A percentile compares a stretch with the other conserved stretches of the same genome.
Conservation (phyloP, 2,329 filamentous ascomycete species). For the Colletotrichum aenigma region DNA sequence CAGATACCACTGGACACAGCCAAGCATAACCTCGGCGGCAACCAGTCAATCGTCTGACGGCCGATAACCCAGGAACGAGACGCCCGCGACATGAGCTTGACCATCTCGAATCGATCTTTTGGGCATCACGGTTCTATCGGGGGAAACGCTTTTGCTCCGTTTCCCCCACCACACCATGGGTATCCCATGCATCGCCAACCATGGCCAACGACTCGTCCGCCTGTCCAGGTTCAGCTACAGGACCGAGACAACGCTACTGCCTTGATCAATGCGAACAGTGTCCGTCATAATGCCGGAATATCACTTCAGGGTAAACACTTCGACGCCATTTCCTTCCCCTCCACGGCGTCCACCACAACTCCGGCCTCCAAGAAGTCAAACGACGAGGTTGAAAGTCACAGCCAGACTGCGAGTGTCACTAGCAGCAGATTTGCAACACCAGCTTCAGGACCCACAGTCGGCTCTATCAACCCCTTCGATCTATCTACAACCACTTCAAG, state of each 20-base stretch:
- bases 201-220: conserved; percentile 8
- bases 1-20: neutral
- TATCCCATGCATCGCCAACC: conserved; percentile 16
- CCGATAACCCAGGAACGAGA: neutral
- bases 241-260: neutral
- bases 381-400: neutral
- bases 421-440: neutral
- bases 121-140: conserved; percentile 16
- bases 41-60: neutral
- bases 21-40: neutral
- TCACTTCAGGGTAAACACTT: neutral
- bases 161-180: conserved; percentile 13
- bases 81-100: conserved; percentile 14
- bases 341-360: neutral
- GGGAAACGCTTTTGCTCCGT: conserved; percentile 3
- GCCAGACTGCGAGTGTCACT: neutral
- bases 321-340: neutral
- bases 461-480: conserved; percentile 12
- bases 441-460: neutral
- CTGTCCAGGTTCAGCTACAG: neutral
- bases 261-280: neutral
- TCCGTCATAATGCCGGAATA: neutral
- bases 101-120: conserved; percentile 9
- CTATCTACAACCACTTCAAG: conserved; percentile 1
- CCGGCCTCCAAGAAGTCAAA: neutral